Percentiles rank a stretch among this genome's conserved stretches.
Evolutionary conservation across 2,329 filamentous ascomycete species (phyloP).

Genomic region (Ceratocystis destructans): DNA sequence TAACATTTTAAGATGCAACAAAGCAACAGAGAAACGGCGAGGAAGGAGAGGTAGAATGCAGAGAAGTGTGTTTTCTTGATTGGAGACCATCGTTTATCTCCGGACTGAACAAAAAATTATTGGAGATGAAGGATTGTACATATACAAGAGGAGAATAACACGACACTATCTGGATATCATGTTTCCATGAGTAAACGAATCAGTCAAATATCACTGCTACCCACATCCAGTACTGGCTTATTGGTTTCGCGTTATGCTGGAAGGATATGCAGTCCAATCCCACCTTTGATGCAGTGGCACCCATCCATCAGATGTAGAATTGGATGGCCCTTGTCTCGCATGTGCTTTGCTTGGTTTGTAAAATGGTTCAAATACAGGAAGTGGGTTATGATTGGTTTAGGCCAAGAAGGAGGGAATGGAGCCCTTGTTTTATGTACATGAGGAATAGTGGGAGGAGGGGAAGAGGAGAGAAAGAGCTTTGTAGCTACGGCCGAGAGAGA

Average conservation of each 20-base stretch:
- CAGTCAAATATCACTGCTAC: not conserved
- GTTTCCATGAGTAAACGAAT: not conserved
- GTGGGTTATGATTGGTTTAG: not conserved
- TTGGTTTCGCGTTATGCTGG: not conserved
- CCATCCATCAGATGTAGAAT: not conserved
- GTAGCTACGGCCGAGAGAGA: not conserved
- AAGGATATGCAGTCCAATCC: not conserved
- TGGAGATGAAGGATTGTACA: not conserved
- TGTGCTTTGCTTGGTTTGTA: not conserved
- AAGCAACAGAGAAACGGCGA: not conserved
- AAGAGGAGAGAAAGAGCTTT: not conserved
- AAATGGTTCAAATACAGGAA: not conserved
- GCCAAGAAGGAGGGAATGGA: not conserved
- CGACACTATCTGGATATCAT: not conserved
- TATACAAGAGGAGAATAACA: not conserved
- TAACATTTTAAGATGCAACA: not conserved
- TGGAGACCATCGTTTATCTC: not conserved
- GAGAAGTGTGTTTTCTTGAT: not conserved
- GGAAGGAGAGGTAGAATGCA: not conserved
- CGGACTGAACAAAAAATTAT: not conserved
- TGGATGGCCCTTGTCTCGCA: not conserved
- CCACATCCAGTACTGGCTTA: not conserved
- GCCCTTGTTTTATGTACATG: not conserved
- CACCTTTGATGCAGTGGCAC: constrained; percentile 5
- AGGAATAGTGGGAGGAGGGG: not conserved